Conservation (phyloP, 2,329 filamentous ascomycete species). For the Fusarium sp. region DNA sequence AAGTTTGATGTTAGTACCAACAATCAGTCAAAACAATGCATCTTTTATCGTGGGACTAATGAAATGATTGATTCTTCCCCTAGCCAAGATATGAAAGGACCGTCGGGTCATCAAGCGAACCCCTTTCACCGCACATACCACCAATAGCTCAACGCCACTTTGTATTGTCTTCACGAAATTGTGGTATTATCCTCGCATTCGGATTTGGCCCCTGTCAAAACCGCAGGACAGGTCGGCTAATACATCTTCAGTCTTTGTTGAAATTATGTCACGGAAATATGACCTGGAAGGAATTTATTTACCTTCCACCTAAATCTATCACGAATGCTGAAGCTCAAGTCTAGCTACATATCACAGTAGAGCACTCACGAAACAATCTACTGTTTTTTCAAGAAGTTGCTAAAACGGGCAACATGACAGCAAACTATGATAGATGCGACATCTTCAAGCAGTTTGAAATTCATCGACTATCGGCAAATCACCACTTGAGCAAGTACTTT, state of each 20-base stretch:
- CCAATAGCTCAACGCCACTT: slow-evolving; percentile 11
- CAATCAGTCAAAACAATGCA: too few relatives aligned
- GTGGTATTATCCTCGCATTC: fast-evolving
- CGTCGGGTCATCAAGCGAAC: background rate
- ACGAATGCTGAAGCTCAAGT: background rate
- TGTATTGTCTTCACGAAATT: slow-evolving; percentile 11
- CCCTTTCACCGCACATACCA: background rate
- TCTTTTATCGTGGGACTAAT: too few relatives aligned
- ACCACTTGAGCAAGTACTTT: background rate
- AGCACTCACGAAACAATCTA: background rate
- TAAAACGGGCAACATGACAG: background rate
- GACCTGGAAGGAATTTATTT: too few relatives aligned
- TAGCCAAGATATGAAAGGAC: too few relatives aligned
- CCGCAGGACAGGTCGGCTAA: too few relatives aligned
- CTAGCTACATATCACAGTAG: background rate
- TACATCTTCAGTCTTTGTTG: too few relatives aligned
- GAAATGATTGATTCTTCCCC: too few relatives aligned
- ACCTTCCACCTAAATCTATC: too few relatives aligned
- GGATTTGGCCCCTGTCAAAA: fast-evolving
- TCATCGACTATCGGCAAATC: background rate
- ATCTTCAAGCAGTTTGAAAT: background rate
- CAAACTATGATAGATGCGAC: fast-evolving
- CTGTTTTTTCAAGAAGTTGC: fast-evolving
- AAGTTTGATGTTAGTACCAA: too few relatives aligned
- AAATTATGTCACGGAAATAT: too few relatives aligned